Conservation (phyloP, 2,329 filamentous ascomycete species). For the Colletotrichum australisinense region DNA sequence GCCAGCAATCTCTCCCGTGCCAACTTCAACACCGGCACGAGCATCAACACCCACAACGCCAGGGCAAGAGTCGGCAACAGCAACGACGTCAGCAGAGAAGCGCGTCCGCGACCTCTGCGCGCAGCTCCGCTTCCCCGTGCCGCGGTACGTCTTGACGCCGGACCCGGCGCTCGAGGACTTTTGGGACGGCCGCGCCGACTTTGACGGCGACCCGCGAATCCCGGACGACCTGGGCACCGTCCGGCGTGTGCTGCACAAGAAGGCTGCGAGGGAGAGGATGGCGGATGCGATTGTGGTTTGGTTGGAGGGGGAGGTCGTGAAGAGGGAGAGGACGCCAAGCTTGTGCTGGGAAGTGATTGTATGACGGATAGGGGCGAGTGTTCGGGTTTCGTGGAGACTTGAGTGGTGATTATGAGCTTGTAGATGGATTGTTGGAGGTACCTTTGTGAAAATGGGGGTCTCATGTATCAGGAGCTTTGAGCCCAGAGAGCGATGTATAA, state of each 20-base stretch:
- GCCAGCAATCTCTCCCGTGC: neutral
- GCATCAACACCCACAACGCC: too few relatives aligned
- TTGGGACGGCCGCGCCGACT: constrained; percentile 51
- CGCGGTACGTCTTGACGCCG: constrained; percentile 46
- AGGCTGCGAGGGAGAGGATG: constrained; percentile 50
- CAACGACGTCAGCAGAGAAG: constrained; percentile 37
- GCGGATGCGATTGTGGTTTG: constrained; percentile 52
- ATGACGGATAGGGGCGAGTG: neutral
- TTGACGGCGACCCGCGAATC: constrained; percentile 43
- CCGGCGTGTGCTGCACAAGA: constrained; percentile 47
- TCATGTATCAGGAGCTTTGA: neutral
- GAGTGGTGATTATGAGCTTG: neutral
- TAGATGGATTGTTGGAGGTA: neutral
- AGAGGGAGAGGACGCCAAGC: constrained; percentile 31
- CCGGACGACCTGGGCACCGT: constrained; percentile 49
- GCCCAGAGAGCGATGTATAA: neutral
- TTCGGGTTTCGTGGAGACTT: neutral
- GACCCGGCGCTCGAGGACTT: constrained; percentile 39
- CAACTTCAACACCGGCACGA: neutral
- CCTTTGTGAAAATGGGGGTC: neutral
- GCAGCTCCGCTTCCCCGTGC: constrained; percentile 45
- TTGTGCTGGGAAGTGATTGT: neutral
- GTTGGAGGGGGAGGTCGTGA: constrained; percentile 41
- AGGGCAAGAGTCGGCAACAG: constrained; percentile 1
- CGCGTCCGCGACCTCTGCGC: constrained; percentile 47